phyloP scores from a whole-genome alignment of 129 eudicot genomes.

The Escallonia herrerae region DNA sequence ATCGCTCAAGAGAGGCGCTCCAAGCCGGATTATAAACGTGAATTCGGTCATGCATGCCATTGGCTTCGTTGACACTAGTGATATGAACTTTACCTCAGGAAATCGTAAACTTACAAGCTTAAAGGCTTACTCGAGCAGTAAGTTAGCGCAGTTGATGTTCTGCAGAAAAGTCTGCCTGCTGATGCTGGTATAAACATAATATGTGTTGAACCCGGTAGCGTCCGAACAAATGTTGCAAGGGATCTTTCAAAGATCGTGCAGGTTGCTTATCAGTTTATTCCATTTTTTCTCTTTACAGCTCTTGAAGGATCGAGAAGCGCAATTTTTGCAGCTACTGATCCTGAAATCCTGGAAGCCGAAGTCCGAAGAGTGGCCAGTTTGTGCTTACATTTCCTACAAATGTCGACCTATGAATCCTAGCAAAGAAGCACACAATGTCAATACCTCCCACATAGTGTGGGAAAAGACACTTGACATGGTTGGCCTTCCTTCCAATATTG shows the following conservation, averaged over 20 bases:
- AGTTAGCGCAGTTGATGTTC: constrained; percentile 45
- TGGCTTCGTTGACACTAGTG: constrained; percentile 29
- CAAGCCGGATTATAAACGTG: constrained; percentile 39
- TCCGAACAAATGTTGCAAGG: constrained; percentile 43
- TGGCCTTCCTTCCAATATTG: constrained; percentile 26
- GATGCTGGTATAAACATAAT: constrained; percentile 18
- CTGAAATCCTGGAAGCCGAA: constrained; percentile 25
- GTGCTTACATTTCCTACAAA: constrained; percentile 29
- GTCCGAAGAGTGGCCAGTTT: constrained; percentile 27
- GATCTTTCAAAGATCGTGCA: constrained; percentile 36
- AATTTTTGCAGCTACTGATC: constrained; percentile 34
- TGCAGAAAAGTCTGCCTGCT: constrained; percentile 27
- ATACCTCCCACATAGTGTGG: constrained; percentile 25
- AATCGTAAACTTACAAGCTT: constrained; percentile 22
- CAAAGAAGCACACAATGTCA: constrained; percentile 29
- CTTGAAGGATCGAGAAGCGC: constrained; percentile 41
- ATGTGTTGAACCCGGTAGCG: constrained; percentile 48
- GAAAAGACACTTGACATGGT: constrained; percentile 31
- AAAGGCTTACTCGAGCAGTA: constrained; percentile 43
- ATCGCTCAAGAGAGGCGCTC: constrained; percentile 30
- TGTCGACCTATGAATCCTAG: constrained; percentile 33
- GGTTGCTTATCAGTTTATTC: constrained; percentile 12
- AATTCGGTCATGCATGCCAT: constrained; percentile 38
- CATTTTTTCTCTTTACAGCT: constrained; percentile 21
- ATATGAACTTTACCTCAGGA: constrained; percentile 24